phyloP scores from a whole-genome alignment of 1,139 yeast genomes.

The Pichia norvegensis region DNA sequence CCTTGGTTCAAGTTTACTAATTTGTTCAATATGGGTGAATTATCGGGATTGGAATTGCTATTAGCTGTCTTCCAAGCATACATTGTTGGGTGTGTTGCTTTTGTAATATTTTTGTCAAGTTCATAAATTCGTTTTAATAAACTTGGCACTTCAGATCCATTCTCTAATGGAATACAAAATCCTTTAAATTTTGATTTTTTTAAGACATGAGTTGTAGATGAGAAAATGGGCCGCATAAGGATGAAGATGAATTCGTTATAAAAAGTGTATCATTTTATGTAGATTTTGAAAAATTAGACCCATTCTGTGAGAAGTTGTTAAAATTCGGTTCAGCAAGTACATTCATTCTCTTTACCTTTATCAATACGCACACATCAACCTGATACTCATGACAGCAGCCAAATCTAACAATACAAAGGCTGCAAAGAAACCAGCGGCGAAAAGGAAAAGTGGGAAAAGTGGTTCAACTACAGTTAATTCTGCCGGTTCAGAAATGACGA shows the following conservation, averaged over 20 bases:
- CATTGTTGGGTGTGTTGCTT: slow-evolving; percentile 61
- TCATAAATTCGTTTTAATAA: slow-evolving; percentile 33
- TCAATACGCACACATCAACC: background rate
- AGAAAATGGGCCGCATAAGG: slow-evolving; percentile 26
- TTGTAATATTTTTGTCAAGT: slow-evolving; percentile 36
- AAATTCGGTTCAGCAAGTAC: background rate
- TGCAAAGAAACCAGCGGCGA: background rate
- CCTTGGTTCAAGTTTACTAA: slow-evolving; percentile 42
- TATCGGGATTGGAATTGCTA: slow-evolving; percentile 1
- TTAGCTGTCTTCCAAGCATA: slow-evolving; percentile 63
- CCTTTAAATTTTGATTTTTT: slow-evolving; percentile 60
- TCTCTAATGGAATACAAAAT: slow-evolving; percentile 35
- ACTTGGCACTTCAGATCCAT: slow-evolving; percentile 33
- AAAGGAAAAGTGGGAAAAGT: background rate
- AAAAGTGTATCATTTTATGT: background rate
- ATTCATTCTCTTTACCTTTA: background rate
- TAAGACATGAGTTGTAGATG: slow-evolving; percentile 32
- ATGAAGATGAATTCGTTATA: background rate
- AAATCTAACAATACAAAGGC: background rate
- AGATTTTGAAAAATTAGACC: too few relatives aligned
- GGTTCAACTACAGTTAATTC: background rate
- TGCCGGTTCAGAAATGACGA: background rate
- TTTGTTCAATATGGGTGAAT: slow-evolving; percentile 8
- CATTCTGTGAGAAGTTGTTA: too few relatives aligned
- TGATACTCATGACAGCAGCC: background rate